Evolutionary conservation across 768 basidiomycete genomes (phyloP).

Genomic region (Serpula lacrymans): DNA sequence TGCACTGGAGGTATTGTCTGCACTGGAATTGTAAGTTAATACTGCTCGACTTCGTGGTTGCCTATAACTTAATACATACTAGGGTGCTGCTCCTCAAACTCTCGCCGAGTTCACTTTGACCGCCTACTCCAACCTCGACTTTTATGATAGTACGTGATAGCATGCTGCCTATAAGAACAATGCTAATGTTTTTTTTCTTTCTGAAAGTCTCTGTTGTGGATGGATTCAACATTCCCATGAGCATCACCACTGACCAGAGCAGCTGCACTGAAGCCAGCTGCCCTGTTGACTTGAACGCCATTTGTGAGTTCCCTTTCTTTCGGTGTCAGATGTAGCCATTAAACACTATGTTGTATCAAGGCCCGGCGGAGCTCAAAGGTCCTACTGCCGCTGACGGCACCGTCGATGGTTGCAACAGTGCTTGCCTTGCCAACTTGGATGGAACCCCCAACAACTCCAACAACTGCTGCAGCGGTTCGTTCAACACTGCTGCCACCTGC

Average conservation of each 20-base stretch:
- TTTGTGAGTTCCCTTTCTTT: constrained; percentile 36
- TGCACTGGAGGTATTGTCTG: constrained; percentile 69
- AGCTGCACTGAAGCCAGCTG: constrained; percentile 56
- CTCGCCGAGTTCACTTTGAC: constrained; percentile 68
- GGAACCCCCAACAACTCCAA: constrained; percentile 43
- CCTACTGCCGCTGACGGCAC: constrained; percentile 52
- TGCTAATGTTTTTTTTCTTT: no score
- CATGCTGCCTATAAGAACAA: background rate
- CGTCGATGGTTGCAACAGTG: constrained; percentile 59
- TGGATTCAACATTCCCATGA: constrained; percentile 61
- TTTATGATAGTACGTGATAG: constrained; percentile 68
- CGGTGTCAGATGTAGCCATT: background rate
- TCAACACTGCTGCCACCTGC: constrained; percentile 52
- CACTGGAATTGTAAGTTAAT: constrained; percentile 42
- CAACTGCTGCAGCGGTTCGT: constrained; percentile 62
- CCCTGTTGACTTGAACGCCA: constrained; percentile 56
- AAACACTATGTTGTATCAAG: constrained; percentile 21
- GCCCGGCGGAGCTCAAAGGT: constrained; percentile 48
- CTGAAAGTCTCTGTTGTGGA: constrained; percentile 60
- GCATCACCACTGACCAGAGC: constrained; percentile 51
- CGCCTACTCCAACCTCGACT: constrained; percentile 40
- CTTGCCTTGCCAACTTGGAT: constrained; percentile 43
- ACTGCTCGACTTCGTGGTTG: no score
- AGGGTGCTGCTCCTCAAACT: constrained; percentile 65
- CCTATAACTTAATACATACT: background rate